Percentiles rank a stretch among this genome's conserved stretches.
These are phyloP conservation scores for Trichoderma erinaceum DNA, from an alignment of 495 filamentous ascomycete genomes.

Conservation along the genomic window DNA sequence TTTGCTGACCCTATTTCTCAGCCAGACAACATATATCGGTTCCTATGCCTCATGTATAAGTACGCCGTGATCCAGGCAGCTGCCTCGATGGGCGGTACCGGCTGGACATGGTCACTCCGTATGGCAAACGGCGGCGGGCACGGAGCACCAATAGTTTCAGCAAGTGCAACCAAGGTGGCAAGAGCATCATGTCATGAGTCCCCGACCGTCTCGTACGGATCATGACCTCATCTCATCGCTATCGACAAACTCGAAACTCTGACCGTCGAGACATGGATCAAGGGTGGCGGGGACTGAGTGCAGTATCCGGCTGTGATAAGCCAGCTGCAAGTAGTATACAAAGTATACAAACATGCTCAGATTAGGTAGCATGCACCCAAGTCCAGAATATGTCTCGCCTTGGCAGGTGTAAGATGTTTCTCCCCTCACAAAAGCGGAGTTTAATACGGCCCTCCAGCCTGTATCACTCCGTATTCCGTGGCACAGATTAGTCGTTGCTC, in stretches of 20 bases:
- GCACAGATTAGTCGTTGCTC: background rate
- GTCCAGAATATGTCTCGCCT: background rate
- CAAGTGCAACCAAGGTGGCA: slow-evolving; percentile 5
- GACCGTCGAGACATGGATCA: background rate
- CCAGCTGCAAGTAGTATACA: background rate
- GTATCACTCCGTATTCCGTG: slow-evolving; percentile 7
- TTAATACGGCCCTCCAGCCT: too few species aligned
- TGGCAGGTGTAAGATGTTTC: background rate
- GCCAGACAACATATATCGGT: too few species aligned
- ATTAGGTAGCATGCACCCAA: background rate
- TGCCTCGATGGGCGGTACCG: background rate
- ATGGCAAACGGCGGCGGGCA: slow-evolving; percentile 3
- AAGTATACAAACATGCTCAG: background rate
- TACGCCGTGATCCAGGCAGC: background rate
- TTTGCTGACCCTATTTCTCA: too few species aligned
- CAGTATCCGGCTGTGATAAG: background rate
- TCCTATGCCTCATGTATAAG: background rate
- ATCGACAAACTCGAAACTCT: background rate
- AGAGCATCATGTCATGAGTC: slow-evolving; percentile 3
- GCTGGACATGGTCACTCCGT: background rate
- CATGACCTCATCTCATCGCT: slow-evolving; percentile 1
- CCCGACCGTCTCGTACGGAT: background rate
- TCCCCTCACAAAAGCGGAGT: too few species aligned
- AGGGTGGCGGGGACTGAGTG: background rate
- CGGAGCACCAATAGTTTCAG: slow-evolving; percentile 8